Evolutionary conservation across 257 asterid genomes (phyloP).

Genomic region (Solanum bulbocastanum): DNA sequence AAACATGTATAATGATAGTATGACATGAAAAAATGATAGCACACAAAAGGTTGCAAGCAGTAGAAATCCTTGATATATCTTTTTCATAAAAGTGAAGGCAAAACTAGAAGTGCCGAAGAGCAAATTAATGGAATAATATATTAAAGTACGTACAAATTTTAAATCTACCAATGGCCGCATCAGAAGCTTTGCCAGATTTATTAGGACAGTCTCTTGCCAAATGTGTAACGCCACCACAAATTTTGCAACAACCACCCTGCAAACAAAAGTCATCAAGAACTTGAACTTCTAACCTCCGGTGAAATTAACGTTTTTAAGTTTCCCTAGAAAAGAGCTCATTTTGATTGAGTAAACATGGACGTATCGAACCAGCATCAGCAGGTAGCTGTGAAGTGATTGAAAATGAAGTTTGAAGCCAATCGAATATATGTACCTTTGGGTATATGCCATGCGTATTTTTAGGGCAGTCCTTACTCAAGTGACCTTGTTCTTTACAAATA

Average conservation of each 20-base stretch:
- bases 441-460: slow-evolving; percentile 77
- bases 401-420: not conserved
- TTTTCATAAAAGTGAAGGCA: not conserved
- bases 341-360: not conserved
- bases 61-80: not conserved
- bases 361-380: not conserved
- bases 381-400: not conserved
- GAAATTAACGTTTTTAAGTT: not conserved
- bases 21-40: not conserved
- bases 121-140: not conserved
- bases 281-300: not conserved
- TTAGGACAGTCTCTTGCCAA: slow-evolving; percentile 83
- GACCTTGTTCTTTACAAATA: slow-evolving; percentile 85
- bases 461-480: slow-evolving; percentile 91
- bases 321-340: not conserved
- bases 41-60: not conserved
- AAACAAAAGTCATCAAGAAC: not conserved
- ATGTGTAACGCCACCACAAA: slow-evolving; percentile 90
- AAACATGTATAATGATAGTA: not conserved
- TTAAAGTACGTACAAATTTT: slow-evolving; percentile 39
- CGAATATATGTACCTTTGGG: slow-evolving; percentile 52
- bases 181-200: slow-evolving; percentile 27
- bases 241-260: slow-evolving; percentile 91
- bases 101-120: not conserved
- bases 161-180: slow-evolving; percentile 8